phyloP scores from a whole-genome alignment of 2,329 filamentous ascomycete species.

The Sarocladium oryzae region DNA sequence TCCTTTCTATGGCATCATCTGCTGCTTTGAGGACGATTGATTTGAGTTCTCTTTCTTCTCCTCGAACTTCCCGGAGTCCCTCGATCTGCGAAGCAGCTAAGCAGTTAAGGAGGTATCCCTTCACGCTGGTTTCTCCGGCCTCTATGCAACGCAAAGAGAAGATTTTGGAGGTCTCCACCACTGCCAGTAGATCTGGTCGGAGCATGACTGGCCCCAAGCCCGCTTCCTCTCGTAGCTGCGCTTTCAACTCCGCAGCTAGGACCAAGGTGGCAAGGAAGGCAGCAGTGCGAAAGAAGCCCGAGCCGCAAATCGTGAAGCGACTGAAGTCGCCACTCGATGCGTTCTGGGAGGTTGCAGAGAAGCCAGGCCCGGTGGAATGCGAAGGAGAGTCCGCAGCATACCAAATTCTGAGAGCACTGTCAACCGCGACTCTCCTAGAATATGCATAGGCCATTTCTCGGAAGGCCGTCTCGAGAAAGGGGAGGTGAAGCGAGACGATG shows the following conservation, averaged over 20 bases:
- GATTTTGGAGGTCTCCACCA: slow-evolving; percentile 32
- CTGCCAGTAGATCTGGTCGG: slow-evolving; percentile 33
- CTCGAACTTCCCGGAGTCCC: slow-evolving; percentile 27
- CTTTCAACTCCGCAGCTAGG: slow-evolving; percentile 33
- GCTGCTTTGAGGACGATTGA: slow-evolving; percentile 22
- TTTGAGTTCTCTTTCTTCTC: slow-evolving; percentile 27
- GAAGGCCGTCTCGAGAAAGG: slow-evolving; percentile 36
- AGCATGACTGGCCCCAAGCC: slow-evolving; percentile 26
- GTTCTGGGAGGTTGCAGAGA: slow-evolving; percentile 14
- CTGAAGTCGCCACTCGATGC: background rate
- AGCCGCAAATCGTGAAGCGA: slow-evolving; percentile 23
- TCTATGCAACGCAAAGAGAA: slow-evolving; percentile 35
- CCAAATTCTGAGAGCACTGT: slow-evolving; percentile 42
- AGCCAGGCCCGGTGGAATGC: slow-evolving; percentile 10
- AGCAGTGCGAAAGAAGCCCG: slow-evolving; percentile 34
- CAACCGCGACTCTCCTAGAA: slow-evolving; percentile 41
- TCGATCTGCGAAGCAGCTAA: slow-evolving; percentile 35
- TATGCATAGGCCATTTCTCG: slow-evolving; percentile 40
- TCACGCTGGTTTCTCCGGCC: slow-evolving; percentile 48
- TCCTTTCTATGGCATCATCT: slow-evolving; percentile 18
- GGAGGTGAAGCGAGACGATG: slow-evolving; percentile 48
- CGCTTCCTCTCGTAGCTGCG: slow-evolving; percentile 31
- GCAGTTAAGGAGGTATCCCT: slow-evolving; percentile 39
- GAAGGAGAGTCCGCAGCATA: slow-evolving; percentile 24
- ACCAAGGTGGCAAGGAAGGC: slow-evolving; percentile 28